Conservation (phyloP, 495 filamentous ascomycete genomes). For the Trichoderma parareesei region DNA sequence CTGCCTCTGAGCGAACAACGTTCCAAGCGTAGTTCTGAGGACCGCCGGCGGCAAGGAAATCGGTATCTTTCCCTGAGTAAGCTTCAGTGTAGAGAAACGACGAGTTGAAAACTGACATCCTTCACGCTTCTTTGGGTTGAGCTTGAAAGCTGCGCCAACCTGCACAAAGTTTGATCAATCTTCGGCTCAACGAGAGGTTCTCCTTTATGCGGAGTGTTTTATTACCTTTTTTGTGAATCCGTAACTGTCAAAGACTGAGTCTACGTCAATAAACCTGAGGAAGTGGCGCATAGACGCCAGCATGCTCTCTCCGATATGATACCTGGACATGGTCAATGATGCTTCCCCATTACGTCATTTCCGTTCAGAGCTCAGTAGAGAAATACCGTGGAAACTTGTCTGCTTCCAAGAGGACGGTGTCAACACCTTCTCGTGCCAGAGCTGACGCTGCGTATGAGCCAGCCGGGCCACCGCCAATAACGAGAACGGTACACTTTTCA, state of each 20-base stretch:
- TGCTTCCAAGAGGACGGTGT: constrained; percentile 35
- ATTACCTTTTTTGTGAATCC: constrained; percentile 37
- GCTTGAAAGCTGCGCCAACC: constrained; percentile 37
- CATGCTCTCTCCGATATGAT: constrained; percentile 44
- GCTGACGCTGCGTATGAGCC: constrained; percentile 38
- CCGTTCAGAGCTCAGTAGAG: not conserved
- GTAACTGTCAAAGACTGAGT: constrained; percentile 32
- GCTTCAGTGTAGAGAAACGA: no score
- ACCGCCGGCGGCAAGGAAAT: constrained; percentile 40
- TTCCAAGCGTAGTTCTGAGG: constrained; percentile 41
- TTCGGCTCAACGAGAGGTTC: no score
- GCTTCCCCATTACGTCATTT: not conserved
- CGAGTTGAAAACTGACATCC: constrained; percentile 5
- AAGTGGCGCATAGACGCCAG: constrained; percentile 41
- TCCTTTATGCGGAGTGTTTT: no score
- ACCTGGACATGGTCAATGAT: constrained; percentile 13
- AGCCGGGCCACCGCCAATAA: constrained; percentile 40
- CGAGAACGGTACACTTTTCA: constrained; percentile 30
- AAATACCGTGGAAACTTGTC: constrained; percentile 35
- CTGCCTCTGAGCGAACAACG: constrained; percentile 44
- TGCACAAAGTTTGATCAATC: not conserved
- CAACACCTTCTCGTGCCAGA: constrained; percentile 37
- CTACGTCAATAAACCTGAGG: constrained; percentile 40
- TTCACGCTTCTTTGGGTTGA: constrained; percentile 29
- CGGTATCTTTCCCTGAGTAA: constrained; percentile 22